These are phyloP conservation scores for Cryptosporidium muris DNA, from an alignment of 169 alveolate species.

Conservation along the genomic window DNA sequence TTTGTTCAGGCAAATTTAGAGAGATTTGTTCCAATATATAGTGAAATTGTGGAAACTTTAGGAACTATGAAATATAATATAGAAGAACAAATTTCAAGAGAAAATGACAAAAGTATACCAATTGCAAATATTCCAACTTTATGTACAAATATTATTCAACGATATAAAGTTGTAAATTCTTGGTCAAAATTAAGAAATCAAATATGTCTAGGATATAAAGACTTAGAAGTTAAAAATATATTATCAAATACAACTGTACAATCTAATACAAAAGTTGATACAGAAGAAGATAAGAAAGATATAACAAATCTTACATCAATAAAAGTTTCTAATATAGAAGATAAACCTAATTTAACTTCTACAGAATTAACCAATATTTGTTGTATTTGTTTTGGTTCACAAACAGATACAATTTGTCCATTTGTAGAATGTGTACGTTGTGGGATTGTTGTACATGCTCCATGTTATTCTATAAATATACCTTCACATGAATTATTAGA, in stretches of 20 bases:
- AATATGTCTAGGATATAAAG: constrained; percentile 23
- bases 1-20: constrained; percentile 66
- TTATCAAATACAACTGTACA: neutral
- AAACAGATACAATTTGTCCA: constrained; percentile 48
- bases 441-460: constrained; percentile 44
- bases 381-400: constrained; percentile 46
- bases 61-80: constrained; percentile 14
- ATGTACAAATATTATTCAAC: constrained; percentile 52
- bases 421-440: constrained; percentile 66
- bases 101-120: constrained; percentile 38
- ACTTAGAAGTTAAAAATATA: constrained; percentile 1
- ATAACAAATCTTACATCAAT: neutral
- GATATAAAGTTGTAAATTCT: constrained; percentile 54
- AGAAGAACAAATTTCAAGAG: constrained; percentile 16
- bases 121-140: constrained; percentile 53
- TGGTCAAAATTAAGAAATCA: constrained; percentile 30
- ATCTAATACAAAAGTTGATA: neutral
- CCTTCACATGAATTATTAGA: constrained; percentile 45
- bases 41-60: constrained; percentile 49
- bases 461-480: constrained; percentile 48
- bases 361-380: constrained; percentile 31
- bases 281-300: neutral
- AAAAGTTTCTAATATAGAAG: constrained; percentile 13
- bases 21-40: constrained; percentile 51
- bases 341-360: neutral